A percentile compares a stretch with the other conserved stretches of the same genome.
phyloP scores from a whole-genome alignment of 73 alveolate species.

The Durusdinium trenchii region DNA sequence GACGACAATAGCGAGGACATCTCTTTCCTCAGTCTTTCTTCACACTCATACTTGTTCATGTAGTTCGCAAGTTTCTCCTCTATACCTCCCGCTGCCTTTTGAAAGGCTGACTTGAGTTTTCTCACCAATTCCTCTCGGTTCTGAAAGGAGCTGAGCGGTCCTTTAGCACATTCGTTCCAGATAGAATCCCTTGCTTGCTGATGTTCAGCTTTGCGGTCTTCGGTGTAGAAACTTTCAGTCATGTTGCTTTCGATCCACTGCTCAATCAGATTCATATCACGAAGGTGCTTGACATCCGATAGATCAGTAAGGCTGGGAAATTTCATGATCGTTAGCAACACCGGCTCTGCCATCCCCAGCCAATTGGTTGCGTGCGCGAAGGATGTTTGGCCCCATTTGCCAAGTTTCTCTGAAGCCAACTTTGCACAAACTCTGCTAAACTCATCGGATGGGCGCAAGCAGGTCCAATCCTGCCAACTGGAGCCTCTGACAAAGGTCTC shows the following conservation, averaged over 20 bases:
- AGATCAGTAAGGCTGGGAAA: constrained; percentile 17
- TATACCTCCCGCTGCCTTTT: background rate
- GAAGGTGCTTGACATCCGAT: constrained; percentile 4
- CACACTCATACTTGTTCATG: background rate
- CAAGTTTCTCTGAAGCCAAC: background rate
- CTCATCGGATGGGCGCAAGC: background rate
- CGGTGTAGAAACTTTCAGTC: background rate
- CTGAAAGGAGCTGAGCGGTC: background rate
- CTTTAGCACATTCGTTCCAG: background rate
- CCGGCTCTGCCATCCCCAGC: constrained; percentile 1
- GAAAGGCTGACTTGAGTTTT: constrained; percentile 9
- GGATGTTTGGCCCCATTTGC: background rate
- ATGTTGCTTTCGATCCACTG: constrained; percentile 10
- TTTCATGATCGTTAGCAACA: background rate
- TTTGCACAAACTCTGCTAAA: background rate
- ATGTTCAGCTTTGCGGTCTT: background rate
- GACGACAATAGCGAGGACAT: background rate
- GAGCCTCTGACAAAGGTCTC: background rate
- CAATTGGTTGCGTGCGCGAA: background rate
- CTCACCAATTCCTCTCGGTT: background rate
- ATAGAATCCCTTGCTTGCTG: background rate
- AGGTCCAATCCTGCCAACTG: background rate
- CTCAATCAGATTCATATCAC: background rate
- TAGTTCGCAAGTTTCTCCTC: background rate
- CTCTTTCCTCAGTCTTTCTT: background rate